Conservation (phyloP, 2,329 filamentous ascomycete species). For the Phyllosticta citriasiana region DNA sequence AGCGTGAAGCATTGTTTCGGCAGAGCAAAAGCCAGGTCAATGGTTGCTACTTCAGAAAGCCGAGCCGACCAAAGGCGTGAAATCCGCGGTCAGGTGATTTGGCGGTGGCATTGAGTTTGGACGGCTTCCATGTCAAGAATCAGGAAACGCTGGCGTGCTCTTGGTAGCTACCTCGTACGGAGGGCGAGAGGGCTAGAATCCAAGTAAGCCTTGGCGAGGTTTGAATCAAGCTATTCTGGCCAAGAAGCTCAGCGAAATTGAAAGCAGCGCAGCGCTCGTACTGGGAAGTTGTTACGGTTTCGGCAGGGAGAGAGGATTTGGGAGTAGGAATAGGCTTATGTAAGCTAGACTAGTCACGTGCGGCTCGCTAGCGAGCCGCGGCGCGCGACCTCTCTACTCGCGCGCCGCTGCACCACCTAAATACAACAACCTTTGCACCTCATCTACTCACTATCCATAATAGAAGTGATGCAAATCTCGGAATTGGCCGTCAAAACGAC, state of each 20-base stretch:
- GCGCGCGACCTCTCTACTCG: too few relatives aligned
- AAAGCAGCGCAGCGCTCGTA: background rate
- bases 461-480: too few relatives aligned
- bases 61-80: background rate
- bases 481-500: too few relatives aligned
- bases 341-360: too few relatives aligned
- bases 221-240: background rate
- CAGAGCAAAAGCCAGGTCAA: background rate
- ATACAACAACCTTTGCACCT: too few relatives aligned
- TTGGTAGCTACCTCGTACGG: background rate
- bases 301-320: too few relatives aligned
- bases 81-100: background rate
- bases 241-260: background rate
- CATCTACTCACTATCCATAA: too few relatives aligned
- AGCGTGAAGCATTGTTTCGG: too few relatives aligned
- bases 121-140: background rate
- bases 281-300: too few relatives aligned
- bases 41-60: background rate
- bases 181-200: background rate
- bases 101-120: background rate
- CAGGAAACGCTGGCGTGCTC: background rate
- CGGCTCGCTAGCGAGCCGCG: too few relatives aligned
- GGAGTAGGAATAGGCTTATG: too few relatives aligned
- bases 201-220: background rate
- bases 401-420: too few relatives aligned